Evolutionary conservation across 768 basidiomycete species (phyloP), one percentile per base, ranked within the genome.

Genomic region (Chlorophyllum brunneum): DNA sequence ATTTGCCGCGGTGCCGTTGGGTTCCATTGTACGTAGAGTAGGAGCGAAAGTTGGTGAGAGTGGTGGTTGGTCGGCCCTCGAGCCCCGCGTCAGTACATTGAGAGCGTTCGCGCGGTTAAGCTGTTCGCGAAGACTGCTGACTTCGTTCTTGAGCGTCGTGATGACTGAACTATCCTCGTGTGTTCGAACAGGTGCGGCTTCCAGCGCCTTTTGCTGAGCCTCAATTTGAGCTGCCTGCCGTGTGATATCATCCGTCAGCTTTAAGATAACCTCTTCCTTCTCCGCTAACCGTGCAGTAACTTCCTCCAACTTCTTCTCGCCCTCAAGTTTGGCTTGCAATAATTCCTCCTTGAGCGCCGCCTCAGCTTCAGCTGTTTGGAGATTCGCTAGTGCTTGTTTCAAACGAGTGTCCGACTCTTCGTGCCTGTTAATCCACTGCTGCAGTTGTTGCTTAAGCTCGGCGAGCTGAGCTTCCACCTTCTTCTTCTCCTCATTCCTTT

Each of bases 61-160:
- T 3, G 89, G 88, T 18, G 84, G 82, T 15, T 91, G 85, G 15
- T 71, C 74, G 31, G 86, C 81, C 41, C 88, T 83, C 37, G 79
- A 66, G 26, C 86, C 83, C 58, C 86, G 82, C 9, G 92, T 94
- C 45, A 97, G 78, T 13, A 82, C 79, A 59, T 93, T 92, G 60
- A 97, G 80, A 7, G 97, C 92, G 63, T 95, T 93, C n/a, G 92
- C 85, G 27, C 95, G 84, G 61, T 95, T 95, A 58, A 98, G 83
- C 65, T 98, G 95, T 64, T 99, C 97, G 54, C 93, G 91, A 26
- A 98, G 79, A 61, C 74, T 86, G 69, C 87, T 85, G 59, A 99
- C 86, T 74, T 99, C 97, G 59, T 83, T 89, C 69, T 95, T 94
- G 60, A 99, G 81, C 0, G 86, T 86, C 57, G 84, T 74, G 56